Base-by-base conservation (phyloP, 164 flowering plant genomes). In the Tetrastigma voinierianum region DNA sequence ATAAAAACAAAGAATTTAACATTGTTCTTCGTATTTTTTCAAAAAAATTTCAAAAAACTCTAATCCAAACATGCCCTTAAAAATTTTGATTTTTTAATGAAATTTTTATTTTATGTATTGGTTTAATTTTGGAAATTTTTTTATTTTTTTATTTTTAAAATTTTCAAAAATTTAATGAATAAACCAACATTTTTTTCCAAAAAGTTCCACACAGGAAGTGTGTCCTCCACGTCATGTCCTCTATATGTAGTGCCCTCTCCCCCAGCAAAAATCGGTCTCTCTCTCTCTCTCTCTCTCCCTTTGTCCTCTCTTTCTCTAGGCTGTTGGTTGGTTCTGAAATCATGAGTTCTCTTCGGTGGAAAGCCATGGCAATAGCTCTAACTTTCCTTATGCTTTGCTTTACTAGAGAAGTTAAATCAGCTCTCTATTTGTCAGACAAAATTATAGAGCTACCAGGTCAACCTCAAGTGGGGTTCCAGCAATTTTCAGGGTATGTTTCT, bases 401-500 rank as follows among this genome's bases (percentile, higher is more conserved):
- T 32, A 5, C 25, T 59, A 45, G 44, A 12, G 32, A 16, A 48
- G 73, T 58, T 14, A 69, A 74, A 43, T 62, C 66, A 13, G 64
- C 11, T 56, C 72, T 45, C 10, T 66, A 52, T 56, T 23, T 7
- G 40, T 14, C 57, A 15, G 84, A 81, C 54, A 45, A 43, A 53
- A 74, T 81, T 48, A 1, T 45, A 15, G 32, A 51, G 67, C 62
- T 82, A 40, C 86, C 86, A 8, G 83, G 86, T 62, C 83, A 80
- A 66, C 86, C 86, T 25, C 71, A 43, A 19, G 83, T 82, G 9
- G 64, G 73, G 40, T 82, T 82, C 60, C 67, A 67, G 58, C 86
- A 82, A 59, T 82, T 70, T 64, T 75, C 86, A 2, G 86, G 86
- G 43, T 82, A 82, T 62, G 77, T 82, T 19, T 70, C 72, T 19